A percentile compares a stretch with the other conserved stretches of the same genome.
Evolutionary conservation across 805 yeast genomes (phyloP).

Genomic region (Jamesozyma lodderae): DNA sequence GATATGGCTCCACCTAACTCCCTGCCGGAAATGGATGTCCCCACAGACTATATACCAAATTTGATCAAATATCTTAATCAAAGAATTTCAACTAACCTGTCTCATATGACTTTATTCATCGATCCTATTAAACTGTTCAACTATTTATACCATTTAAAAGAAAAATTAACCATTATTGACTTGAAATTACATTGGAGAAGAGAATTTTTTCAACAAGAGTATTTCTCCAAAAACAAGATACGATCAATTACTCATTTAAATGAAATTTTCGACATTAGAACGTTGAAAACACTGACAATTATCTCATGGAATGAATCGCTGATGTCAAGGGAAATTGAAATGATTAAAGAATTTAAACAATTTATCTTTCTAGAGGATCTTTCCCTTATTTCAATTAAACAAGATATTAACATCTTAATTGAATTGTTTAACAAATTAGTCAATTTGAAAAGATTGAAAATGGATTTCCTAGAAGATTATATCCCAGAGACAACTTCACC

Average conservation of each 20-base stretch:
- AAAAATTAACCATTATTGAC: conserved; percentile 30
- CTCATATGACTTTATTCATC: conserved; percentile 32
- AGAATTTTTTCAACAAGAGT: conserved; percentile 30
- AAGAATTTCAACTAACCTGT: conserved; percentile 25
- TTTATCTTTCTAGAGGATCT: conserved; percentile 32
- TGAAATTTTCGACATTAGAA: conserved; percentile 32
- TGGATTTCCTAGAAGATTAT: conserved; percentile 33
- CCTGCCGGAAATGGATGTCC: conserved; percentile 26
- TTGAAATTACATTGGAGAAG: conserved; percentile 35
- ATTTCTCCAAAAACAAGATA: conserved; percentile 18
- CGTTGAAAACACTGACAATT: conserved; percentile 32
- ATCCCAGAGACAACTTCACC: conserved; percentile 29
- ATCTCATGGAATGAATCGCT: conserved; percentile 37
- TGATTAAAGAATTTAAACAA: conserved; percentile 32
- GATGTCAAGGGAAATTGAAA: conserved; percentile 28
- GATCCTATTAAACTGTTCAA: conserved; percentile 34
- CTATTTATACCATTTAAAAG: conserved; percentile 25
- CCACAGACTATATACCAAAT: conserved; percentile 27
- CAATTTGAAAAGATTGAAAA: conserved; percentile 31
- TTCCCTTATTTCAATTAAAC: conserved; percentile 34
- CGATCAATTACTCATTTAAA: conserved; percentile 21
- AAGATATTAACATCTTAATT: conserved; percentile 27
- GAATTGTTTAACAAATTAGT: conserved; percentile 24
- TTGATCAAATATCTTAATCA: conserved; percentile 19
- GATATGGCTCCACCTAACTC: conserved; percentile 34